These are phyloP conservation scores for Malassezia brasiliensis DNA, from an alignment of 1,284 basidiomycete genomes.

Conservation along the genomic window DNA sequence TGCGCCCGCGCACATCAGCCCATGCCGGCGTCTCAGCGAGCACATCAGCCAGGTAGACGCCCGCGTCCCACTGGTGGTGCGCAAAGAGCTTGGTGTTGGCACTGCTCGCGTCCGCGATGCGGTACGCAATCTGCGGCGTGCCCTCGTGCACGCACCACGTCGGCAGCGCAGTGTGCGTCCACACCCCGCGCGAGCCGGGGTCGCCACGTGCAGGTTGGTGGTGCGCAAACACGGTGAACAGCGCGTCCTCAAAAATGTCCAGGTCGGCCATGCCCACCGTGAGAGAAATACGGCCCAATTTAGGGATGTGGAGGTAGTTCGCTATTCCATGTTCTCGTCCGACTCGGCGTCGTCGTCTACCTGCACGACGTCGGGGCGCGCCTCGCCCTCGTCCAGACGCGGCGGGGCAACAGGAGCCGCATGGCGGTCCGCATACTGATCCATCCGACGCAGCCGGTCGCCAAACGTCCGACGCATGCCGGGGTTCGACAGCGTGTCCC, in stretches of 20 bases:
- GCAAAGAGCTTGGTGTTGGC: slow-evolving; percentile 38
- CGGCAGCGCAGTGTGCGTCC: slow-evolving; percentile 23
- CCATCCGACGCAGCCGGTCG: slow-evolving; percentile 33
- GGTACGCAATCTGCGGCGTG: slow-evolving; percentile 18
- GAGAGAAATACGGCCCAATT: neutral
- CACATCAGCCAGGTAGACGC: slow-evolving; percentile 30
- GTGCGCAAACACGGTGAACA: slow-evolving; percentile 35
- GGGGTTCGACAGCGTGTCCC: slow-evolving; percentile 58
- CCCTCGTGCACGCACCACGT: slow-evolving; percentile 10
- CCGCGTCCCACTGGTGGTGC: slow-evolving; percentile 45
- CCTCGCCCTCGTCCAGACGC: slow-evolving; percentile 5
- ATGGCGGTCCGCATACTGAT: slow-evolving; percentile 7
- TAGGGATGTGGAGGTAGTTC: neutral
- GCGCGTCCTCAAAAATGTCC: slow-evolving; percentile 35
- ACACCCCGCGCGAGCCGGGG: slow-evolving; percentile 27
- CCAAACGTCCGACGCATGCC: slow-evolving; percentile 49
- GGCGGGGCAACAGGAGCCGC: neutral
- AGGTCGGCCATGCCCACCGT: neutral
- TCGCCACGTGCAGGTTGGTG: slow-evolving; percentile 37
- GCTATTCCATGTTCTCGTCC: slow-evolving; percentile 14
- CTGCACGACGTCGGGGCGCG: slow-evolving; percentile 5
- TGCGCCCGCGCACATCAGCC: slow-evolving; percentile 23
- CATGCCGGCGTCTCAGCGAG: slow-evolving; percentile 19
- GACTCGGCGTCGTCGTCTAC: slow-evolving; percentile 16
- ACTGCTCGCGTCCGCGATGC: slow-evolving; percentile 25